Conservation (phyloP, 352 stramenopile species). For the Globisporangium ultimum region DNA sequence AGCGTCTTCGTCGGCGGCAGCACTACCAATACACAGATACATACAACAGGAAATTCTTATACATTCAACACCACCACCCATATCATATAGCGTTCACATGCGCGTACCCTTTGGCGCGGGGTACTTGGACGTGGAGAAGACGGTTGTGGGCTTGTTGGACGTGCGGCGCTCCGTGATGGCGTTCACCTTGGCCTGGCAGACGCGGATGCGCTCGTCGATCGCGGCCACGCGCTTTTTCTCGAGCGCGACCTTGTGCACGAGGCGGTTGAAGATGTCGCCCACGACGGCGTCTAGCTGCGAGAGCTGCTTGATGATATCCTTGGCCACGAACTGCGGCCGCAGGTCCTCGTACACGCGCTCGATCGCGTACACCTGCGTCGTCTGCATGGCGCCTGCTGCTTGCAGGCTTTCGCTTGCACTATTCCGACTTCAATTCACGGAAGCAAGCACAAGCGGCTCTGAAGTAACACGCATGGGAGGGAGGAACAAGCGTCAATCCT, state of each 20-base stretch:
- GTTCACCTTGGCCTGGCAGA: slow-evolving; percentile 85
- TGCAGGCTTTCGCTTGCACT: too few relatives aligned
- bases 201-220: slow-evolving; percentile 69
- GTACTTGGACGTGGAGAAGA: slow-evolving; percentile 89
- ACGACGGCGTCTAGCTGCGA: slow-evolving; percentile 80
- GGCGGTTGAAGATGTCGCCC: slow-evolving; percentile 81
- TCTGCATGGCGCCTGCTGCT: slow-evolving; percentile 56
- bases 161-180: slow-evolving; percentile 72
- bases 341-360: slow-evolving; percentile 88
- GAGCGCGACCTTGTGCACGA: slow-evolving; percentile 69
- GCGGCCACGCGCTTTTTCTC: slow-evolving; percentile 77
- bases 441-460: too few relatives aligned
- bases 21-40: slow-evolving; percentile 12
- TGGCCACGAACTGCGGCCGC: slow-evolving; percentile 78
- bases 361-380: slow-evolving; percentile 82
- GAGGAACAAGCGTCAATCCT: too few relatives aligned
- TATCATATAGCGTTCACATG: background rate
- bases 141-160: slow-evolving; percentile 84
- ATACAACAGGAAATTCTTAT: too few relatives aligned
- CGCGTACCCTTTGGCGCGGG: slow-evolving; percentile 54
- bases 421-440: too few relatives aligned
- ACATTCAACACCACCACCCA: too few relatives aligned
- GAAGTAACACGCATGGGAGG: too few relatives aligned
- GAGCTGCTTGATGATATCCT: slow-evolving; percentile 84
- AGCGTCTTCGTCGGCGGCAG: slow-evolving; percentile 69